These are phyloP conservation scores for Galerina sulciceps DNA, from an alignment of 768 basidiomycete genomes.

Conservation along the genomic window DNA sequence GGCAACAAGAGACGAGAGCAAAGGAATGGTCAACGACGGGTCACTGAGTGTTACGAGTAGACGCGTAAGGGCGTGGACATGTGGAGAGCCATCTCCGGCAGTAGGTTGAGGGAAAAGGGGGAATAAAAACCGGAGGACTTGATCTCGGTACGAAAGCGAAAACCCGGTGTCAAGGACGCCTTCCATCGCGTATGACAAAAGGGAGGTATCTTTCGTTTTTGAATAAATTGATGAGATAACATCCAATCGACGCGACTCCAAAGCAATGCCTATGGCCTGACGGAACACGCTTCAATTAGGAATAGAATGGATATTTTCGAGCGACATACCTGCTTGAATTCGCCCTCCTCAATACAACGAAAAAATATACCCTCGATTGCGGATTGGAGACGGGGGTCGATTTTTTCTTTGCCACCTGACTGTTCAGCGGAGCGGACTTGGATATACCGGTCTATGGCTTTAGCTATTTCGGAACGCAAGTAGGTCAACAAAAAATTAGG, in stretches of 20 bases:
- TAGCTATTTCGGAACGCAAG: constrained; percentile 57
- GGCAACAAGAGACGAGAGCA: constrained; percentile 73
- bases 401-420: constrained; percentile 53
- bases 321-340: constrained; percentile 80
- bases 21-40: constrained; percentile 74
- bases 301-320: constrained; percentile 13
- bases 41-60: constrained; percentile 89
- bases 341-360: constrained; percentile 85
- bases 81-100: constrained; percentile 71
- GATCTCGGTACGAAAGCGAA: constrained; percentile 82
- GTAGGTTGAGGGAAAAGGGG: constrained; percentile 85
- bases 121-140: constrained; percentile 78
- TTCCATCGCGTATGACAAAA: constrained; percentile 92
- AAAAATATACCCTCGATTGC: constrained; percentile 92
- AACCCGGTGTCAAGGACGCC: constrained; percentile 90
- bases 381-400: constrained; percentile 78
- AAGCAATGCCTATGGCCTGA: constrained; percentile 92
- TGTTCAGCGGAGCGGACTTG: constrained; percentile 64
- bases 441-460: constrained; percentile 95
- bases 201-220: constrained; percentile 71
- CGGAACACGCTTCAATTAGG: constrained; percentile 6
- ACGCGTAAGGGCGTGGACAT: constrained; percentile 83
- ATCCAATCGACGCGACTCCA: constrained; percentile 90
- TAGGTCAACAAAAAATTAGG: constrained; percentile 1
- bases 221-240: constrained; percentile 80